These are phyloP conservation scores for Asterella californica DNA, from an alignment of 225 moss, liverwort and hornwort genomes.

Conservation along the genomic window DNA sequence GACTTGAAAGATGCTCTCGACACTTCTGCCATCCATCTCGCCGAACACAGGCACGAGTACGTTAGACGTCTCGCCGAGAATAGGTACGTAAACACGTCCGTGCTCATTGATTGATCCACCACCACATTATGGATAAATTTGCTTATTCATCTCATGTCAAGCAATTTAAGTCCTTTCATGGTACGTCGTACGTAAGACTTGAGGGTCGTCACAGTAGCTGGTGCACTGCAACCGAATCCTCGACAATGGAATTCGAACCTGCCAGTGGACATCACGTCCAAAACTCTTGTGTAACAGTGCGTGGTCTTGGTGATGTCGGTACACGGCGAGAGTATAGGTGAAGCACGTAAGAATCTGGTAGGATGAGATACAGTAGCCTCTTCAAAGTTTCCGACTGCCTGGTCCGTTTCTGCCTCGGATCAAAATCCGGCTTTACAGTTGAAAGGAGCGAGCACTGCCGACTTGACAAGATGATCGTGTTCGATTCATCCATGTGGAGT, in stretches of 20 bases:
- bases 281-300: not conserved
- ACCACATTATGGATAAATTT: not conserved
- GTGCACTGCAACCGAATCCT: too few relatives aligned
- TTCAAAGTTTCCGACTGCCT: too few relatives aligned
- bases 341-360: too few relatives aligned
- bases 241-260: too few relatives aligned
- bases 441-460: too few relatives aligned
- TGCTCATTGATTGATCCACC: not conserved
- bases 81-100: not conserved
- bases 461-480: too few relatives aligned
- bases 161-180: not conserved
- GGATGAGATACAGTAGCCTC: too few relatives aligned
- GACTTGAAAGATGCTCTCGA: slow-evolving; percentile 11
- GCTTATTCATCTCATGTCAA: not conserved
- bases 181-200: not conserved
- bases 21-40: not conserved
- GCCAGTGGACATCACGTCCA: too few relatives aligned
- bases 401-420: too few relatives aligned
- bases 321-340: too few relatives aligned
- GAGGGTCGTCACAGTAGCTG: not conserved
- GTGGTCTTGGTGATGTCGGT: not conserved
- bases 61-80: slow-evolving; percentile 14
- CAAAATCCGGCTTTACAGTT: too few relatives aligned
- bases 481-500: too few relatives aligned
- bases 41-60: slow-evolving; percentile 18